Conservation (phyloP, 2,329 filamentous ascomycete species). For the Xylaria sp. region DNA sequence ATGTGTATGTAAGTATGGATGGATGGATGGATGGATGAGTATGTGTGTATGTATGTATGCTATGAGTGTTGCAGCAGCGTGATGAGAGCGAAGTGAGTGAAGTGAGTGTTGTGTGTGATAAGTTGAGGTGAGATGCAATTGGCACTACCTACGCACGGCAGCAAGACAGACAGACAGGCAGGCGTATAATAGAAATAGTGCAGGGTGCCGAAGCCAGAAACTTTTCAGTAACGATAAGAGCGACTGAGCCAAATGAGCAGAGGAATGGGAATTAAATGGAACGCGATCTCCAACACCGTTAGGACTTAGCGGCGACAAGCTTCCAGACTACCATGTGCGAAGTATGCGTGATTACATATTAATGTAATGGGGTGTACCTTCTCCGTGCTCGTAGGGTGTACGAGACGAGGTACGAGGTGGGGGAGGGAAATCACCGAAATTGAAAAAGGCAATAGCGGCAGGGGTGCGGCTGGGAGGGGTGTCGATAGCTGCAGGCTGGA, state of each 20-base stretch:
- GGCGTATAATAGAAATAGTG: slow-evolving; percentile 12
- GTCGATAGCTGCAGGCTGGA: neutral
- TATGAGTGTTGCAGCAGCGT: neutral
- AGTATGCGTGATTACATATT: slow-evolving; percentile 33
- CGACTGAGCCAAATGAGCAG: slow-evolving; percentile 25
- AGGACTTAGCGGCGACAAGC: slow-evolving; percentile 26
- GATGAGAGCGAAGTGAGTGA: neutral
- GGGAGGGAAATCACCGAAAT: slow-evolving; percentile 21
- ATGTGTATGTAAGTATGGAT: too few species aligned
- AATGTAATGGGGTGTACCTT: slow-evolving; percentile 17
- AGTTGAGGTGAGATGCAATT: slow-evolving; percentile 15
- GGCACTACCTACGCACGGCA: neutral
- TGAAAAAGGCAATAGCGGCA: slow-evolving; percentile 28
- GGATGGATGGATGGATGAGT: neutral
- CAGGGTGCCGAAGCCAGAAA: slow-evolving; percentile 19
- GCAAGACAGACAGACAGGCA: neutral
- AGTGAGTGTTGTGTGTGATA: slow-evolving; percentile 1
- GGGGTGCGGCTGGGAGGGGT: slow-evolving; percentile 12
- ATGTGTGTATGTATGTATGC: neutral
- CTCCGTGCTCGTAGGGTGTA: slow-evolving; percentile 3
- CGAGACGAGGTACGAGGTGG: slow-evolving; percentile 18
- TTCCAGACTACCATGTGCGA: slow-evolving; percentile 27
- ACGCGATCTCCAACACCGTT: slow-evolving; percentile 27
- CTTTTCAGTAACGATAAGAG: slow-evolving; percentile 18
- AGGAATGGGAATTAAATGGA: slow-evolving; percentile 26